Base-by-base conservation (phyloP, 805 yeast genomes). In the Hanseniaspora nectarophila region DNA sequence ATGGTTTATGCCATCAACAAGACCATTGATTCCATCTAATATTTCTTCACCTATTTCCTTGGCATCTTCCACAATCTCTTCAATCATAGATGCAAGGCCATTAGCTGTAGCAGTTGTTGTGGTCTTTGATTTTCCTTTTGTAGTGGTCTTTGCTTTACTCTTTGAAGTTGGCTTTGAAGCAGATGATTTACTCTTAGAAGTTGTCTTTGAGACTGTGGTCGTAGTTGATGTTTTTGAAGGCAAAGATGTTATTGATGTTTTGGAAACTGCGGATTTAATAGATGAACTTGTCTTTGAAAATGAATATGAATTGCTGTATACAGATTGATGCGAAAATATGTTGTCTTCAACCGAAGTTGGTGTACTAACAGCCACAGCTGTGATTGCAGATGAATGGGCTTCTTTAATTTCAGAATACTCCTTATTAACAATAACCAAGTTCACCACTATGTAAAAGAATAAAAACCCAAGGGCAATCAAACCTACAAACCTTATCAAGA, bases 41-140 rank as follows among this genome's bases (percentile, higher is more conserved):
- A 46, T 3, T 5, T 28, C 38, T 3, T 46, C 51, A 15, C 51
- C 51, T 2, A 46, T 18, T 16, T 46, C 51, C 31, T 46, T 46
- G 13, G 44, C 51, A 23, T 46, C 44, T 4, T 37, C 43, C 51
- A 44, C 38, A n/a, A 46, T 20, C 15, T 46, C 51, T 8, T 46
- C 42, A 9, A 46, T 16, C 23, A 35, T 21, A 8, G 42, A 5
- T 18, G 13, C 15, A 15, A 38, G 21, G 10, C 35, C 44, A 28
- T 7, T 18, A 13, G 13, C 21, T 7, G 18, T 16, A 15, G 20
- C 21, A 5, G 51, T n/a, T 21, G 38, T 31, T 20, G 38, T 24
- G 12, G 35, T 35, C 34, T 45, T 37, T 3, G 13, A 9, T 15
- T n/a, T 29, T 4, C 32, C 20, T 8, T 29, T 37, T 5, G 29